Base-by-base conservation (phyloP, 106 monocot species). In the Hemerocallis citrina region DNA sequence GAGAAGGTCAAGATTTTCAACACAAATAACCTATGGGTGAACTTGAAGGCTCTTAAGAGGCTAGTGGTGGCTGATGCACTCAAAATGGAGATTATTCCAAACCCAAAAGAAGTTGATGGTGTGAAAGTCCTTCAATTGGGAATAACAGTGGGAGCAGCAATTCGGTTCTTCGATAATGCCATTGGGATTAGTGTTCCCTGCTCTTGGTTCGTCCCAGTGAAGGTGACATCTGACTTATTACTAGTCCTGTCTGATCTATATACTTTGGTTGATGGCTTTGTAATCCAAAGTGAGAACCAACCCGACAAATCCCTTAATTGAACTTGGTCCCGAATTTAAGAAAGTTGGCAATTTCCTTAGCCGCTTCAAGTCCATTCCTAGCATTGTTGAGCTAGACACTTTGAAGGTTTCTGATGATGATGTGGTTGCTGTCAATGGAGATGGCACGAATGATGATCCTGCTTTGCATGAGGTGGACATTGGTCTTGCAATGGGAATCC, bases 1-100 rank as follows among this genome's bases (percentile, higher is more conserved):
- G 87, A 91, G 64, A 98, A 98, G 55, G 91, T 91, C 79, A 98
- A 98, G 79, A 98, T 98, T 61, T 98, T 98, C 76, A 98, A 98
- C 62, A 91, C 96, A 30, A 98, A 98, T 77, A 98, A 98, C 72
- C 56, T 98, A 51, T 98, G 96, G 96, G 84, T 88, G 40, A 98
- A 91, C 63, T 44, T 98, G 75, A 91, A 88, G 66, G 91, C 96
- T 24, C 81, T 98, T 54, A 98, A 98, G 55, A 79, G 79, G 17
- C 91, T 98, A 64, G 90, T 98, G 50, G 79, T 87, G 25, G 86
- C 83, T 55, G 81, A 91, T 70, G 87, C 91, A 49, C 87, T 98
- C 12, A 91, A 98, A 75, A 88, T 91, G 96, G 96, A 98, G 75
- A 98, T 98, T 7, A 98, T 98, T 79, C 96, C 96, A 55, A 98